A percentile compares a stretch with the other conserved stretches of the same genome.
Evolutionary conservation across 306 rosid species (phyloP).

Genomic region (Nissolia schottii): DNA sequence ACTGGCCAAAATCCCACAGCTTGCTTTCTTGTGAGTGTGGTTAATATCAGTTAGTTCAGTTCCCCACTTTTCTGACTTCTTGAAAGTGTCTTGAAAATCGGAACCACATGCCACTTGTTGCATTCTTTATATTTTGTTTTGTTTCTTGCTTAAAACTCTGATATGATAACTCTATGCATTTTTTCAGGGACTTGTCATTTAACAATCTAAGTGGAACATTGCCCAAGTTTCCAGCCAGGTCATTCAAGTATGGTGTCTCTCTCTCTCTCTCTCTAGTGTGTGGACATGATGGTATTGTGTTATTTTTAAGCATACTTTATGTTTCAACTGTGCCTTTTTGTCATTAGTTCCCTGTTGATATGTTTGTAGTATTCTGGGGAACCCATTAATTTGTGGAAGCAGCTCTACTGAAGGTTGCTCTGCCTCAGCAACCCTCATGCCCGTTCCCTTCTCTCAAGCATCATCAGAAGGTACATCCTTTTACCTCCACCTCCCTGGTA

Average conservation of each 20-base stretch:
- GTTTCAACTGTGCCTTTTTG: slow-evolving; percentile 21
- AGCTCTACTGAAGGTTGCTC: slow-evolving; percentile 74
- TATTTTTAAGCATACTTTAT: slow-evolving; percentile 7
- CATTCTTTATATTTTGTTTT: slow-evolving; percentile 8
- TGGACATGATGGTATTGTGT: slow-evolving; percentile 1
- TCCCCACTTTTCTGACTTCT: slow-evolving; percentile 16
- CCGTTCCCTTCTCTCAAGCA: slow-evolving; percentile 54
- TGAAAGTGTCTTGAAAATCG: slow-evolving; percentile 23
- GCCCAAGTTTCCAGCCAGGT: slow-evolving; percentile 83
- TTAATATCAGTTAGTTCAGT: slow-evolving; percentile 20
- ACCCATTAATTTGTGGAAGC: slow-evolving; percentile 80
- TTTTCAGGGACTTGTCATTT: slow-evolving; percentile 96
- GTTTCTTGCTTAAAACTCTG: slow-evolving; percentile 11
- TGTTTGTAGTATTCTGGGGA: slow-evolving; percentile 78
- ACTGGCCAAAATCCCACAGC: slow-evolving; percentile 68
- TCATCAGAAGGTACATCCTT: slow-evolving; percentile 50
- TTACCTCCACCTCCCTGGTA: neutral
- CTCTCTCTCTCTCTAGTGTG: neutral
- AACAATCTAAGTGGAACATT: slow-evolving; percentile 96
- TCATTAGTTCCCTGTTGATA: slow-evolving; percentile 28
- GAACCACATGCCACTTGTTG: slow-evolving; percentile 24
- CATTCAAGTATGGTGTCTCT: slow-evolving; percentile 67
- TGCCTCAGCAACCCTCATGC: slow-evolving; percentile 52
- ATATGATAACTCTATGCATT: slow-evolving; percentile 25
- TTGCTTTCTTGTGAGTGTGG: slow-evolving; percentile 97